Conservation (phyloP, 2,329 filamentous ascomycete species). For the Metarhizium robertsii region DNA sequence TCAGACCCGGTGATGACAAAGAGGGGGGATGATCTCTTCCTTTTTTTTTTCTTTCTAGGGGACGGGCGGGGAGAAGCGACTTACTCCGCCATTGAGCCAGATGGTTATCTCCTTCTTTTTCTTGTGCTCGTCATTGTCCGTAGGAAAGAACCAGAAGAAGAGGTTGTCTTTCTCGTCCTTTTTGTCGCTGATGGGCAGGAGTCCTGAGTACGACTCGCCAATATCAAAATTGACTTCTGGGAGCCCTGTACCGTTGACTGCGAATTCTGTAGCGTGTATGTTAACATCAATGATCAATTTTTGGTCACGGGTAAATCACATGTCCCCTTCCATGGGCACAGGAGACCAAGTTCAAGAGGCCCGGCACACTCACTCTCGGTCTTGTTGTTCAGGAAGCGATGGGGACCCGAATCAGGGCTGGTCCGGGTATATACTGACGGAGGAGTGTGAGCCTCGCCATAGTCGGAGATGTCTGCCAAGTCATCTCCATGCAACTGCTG, state of each 20-base stretch:
- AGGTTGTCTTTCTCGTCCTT: conserved; percentile 41
- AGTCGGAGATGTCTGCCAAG: not conserved
- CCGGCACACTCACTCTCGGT: conserved; percentile 11
- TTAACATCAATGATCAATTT: not conserved
- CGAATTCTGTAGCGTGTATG: conserved; percentile 36
- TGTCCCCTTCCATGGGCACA: no score
- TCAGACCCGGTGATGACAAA: not conserved
- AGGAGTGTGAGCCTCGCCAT: not conserved
- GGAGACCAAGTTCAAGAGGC: no score
- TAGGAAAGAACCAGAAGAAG: conserved; percentile 61
- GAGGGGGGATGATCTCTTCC: not conserved
- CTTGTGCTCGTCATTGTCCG: conserved; percentile 31
- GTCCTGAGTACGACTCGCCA: conserved; percentile 49
- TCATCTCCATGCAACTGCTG: not conserved
- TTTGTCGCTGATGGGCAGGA: conserved; percentile 41
- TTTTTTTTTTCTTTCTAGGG: not conserved
- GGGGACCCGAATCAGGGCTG: not conserved
- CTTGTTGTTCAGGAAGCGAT: conserved; percentile 9
- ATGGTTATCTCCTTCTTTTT: conserved; percentile 51
- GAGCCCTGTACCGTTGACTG: conserved; percentile 49
- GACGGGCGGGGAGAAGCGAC: conserved; percentile 3
- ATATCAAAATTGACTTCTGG: conserved; percentile 58
- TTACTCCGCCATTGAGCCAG: conserved; percentile 48
- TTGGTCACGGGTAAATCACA: conserved; percentile 13
- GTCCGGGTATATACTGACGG: not conserved